Conservation (phyloP, 2,329 filamentous ascomycete species). For the Claviceps fusiformis region DNA sequence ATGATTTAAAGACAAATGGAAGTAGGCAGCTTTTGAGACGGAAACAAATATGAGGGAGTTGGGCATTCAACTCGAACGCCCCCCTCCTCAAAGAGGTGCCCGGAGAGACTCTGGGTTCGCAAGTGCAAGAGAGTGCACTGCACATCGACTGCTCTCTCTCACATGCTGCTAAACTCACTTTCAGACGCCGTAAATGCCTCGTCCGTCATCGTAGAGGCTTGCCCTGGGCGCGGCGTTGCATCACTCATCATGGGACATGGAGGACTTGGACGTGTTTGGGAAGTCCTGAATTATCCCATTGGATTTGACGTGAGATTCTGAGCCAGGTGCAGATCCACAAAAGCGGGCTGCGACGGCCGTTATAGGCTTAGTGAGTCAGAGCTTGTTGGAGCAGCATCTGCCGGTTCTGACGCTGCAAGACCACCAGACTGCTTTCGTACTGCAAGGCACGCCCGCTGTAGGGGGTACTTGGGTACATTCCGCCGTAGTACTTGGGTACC, state of each 20-base stretch:
- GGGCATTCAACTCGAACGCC: too few relatives aligned
- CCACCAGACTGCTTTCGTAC: background rate
- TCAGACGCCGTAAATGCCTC: constrained; percentile 8
- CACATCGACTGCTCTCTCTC: background rate
- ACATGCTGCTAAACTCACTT: constrained; percentile 6
- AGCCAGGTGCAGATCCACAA: constrained; percentile 5
- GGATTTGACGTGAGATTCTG: constrained; percentile 4
- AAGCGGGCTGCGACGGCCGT: background rate
- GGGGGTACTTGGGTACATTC: too few relatives aligned
- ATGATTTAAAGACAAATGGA: background rate
- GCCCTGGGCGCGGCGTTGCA: constrained; percentile 4
- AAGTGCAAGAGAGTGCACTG: background rate
- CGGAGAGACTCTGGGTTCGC: background rate
- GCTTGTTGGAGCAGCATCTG: background rate
- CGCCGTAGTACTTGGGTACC: too few relatives aligned
- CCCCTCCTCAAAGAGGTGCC: background rate
- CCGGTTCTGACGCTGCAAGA: background rate
- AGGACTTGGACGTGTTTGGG: constrained; percentile 3
- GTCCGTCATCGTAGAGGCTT: constrained; percentile 8
- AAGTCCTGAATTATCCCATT: constrained; percentile 4
- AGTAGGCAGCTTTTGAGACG: constrained; percentile 2
- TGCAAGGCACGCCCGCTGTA: background rate
- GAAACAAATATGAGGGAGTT: background rate
- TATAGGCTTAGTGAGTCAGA: constrained; percentile 3
- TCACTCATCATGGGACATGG: constrained; percentile 1